Evolutionary conservation across 257 asterid species (phyloP).

Genomic region (Solanum habrochaites): DNA sequence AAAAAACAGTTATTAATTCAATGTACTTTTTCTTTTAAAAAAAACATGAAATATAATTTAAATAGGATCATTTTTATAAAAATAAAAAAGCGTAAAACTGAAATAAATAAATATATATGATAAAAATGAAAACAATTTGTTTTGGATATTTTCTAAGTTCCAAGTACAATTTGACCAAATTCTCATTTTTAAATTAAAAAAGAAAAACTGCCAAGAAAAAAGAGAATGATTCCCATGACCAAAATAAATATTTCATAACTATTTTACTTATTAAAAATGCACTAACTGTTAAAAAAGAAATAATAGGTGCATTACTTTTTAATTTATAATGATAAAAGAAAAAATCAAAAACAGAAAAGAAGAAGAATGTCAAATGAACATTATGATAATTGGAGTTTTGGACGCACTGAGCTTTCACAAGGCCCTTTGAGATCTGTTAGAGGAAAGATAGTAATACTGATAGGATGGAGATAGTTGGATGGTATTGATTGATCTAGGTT

Average conservation of each 20-base stretch:
- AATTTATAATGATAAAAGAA: neutral
- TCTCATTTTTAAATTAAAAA: too few relatives aligned
- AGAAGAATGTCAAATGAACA: neutral
- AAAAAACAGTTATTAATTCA: neutral
- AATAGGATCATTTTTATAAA: neutral
- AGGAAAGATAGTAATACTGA: neutral
- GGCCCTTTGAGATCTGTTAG: neutral
- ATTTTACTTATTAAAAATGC: neutral
- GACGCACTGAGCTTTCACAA: neutral
- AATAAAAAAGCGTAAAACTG: too few relatives aligned
- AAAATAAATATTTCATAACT: neutral
- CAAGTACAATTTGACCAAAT: too few relatives aligned
- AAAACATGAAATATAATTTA: neutral
- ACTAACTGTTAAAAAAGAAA: neutral
- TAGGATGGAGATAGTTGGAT: neutral
- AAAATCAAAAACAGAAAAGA: neutral
- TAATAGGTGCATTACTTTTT: neutral
- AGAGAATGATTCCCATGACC: too few relatives aligned
- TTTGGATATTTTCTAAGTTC: too few relatives aligned
- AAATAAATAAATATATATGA: too few relatives aligned
- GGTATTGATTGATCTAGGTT: neutral
- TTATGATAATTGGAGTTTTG: neutral
- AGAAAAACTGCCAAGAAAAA: too few relatives aligned
- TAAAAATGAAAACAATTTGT: too few relatives aligned
- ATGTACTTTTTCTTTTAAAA: too few relatives aligned